phyloP scores from a whole-genome alignment of 225 moss, liverwort and hornwort genomes.

The Anthoceros angustus region DNA sequence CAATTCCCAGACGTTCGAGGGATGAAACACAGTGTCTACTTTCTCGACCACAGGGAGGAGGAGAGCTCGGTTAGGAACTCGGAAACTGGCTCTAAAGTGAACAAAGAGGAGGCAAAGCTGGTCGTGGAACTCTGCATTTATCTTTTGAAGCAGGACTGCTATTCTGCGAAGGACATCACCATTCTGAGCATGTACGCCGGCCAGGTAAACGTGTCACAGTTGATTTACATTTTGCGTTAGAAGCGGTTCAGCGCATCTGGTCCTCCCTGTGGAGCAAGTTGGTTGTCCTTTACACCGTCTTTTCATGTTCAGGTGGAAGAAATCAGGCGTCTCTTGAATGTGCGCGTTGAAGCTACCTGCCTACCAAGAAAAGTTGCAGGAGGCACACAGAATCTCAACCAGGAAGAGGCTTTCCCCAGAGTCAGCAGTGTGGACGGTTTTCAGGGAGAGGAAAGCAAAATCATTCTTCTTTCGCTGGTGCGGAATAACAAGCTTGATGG shows the following conservation, averaged over 20 bases:
- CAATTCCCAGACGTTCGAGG: conserved; percentile 18
- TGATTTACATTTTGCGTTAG: conserved; percentile 15
- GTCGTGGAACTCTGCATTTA: conserved; percentile 34
- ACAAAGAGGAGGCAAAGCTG: conserved; percentile 19
- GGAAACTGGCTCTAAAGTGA: conserved; percentile 15
- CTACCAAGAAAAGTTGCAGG: not conserved
- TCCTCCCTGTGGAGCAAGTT: not conserved
- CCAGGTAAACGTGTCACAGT: conserved; percentile 7
- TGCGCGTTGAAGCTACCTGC: not conserved
- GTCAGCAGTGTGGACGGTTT: conserved; percentile 34
- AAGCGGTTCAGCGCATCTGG: not conserved
- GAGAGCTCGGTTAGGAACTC: conserved; percentile 6
- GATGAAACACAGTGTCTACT: conserved; percentile 14
- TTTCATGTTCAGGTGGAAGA: not conserved
- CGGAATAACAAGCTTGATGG: conserved; percentile 10
- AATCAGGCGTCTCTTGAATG: not conserved
- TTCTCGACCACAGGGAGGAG: conserved; percentile 27
- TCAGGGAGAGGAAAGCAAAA: conserved; percentile 38
- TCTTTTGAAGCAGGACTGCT: conserved; percentile 27
- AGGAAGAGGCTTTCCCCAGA: conserved; percentile 8
- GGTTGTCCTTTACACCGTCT: not conserved
- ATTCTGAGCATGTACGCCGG: conserved; percentile 29
- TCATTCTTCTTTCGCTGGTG: conserved; percentile 31
- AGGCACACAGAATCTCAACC: not conserved
- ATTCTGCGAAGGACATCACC: conserved; percentile 14